Evolutionary conservation across 2,329 filamentous ascomycete genomes (phyloP).

Genomic region (Colletotrichum lini): DNA sequence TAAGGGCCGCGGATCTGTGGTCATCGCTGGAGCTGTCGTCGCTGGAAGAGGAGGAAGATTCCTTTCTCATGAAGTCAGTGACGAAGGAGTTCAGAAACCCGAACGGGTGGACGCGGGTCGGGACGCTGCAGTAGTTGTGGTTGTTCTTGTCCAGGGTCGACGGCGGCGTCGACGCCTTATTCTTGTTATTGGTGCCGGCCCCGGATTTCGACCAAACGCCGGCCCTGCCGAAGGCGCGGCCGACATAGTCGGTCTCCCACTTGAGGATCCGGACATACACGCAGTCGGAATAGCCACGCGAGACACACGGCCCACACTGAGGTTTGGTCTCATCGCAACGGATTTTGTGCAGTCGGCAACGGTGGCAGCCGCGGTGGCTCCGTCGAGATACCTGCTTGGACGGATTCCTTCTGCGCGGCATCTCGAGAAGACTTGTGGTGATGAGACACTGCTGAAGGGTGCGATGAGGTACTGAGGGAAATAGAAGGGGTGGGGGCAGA

Average conservation of each 20-base stretch:
- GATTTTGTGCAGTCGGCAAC: constrained; percentile 46
- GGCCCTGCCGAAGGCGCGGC: constrained; percentile 49
- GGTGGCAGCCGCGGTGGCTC: constrained; percentile 46
- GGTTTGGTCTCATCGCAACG: constrained; percentile 46
- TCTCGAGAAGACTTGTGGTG: background rate
- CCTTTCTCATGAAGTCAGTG: constrained; percentile 23
- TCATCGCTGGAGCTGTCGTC: constrained; percentile 31
- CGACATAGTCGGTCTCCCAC: constrained; percentile 50
- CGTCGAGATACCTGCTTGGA: constrained; percentile 41
- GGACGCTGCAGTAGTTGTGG: constrained; percentile 20
- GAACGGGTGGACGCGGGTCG: constrained; percentile 27
- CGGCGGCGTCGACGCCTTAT: constrained; percentile 17
- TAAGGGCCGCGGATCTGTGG: constrained; percentile 15
- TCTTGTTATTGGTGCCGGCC: constrained; percentile 8
- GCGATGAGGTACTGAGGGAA: background rate
- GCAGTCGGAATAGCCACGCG: constrained; percentile 44
- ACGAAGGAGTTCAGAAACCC: constrained; percentile 32
- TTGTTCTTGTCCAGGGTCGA: constrained; percentile 11
- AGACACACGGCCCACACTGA: constrained; percentile 42
- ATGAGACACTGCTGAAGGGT: background rate
- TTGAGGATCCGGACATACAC: constrained; percentile 43
- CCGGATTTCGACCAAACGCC: constrained; percentile 49
- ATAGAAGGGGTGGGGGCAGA: background rate
- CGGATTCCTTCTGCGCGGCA: constrained; percentile 34
- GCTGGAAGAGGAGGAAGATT: constrained; percentile 21